phyloP scores from a whole-genome alignment of 768 basidiomycete species.

The Amanita polypyramis region DNA sequence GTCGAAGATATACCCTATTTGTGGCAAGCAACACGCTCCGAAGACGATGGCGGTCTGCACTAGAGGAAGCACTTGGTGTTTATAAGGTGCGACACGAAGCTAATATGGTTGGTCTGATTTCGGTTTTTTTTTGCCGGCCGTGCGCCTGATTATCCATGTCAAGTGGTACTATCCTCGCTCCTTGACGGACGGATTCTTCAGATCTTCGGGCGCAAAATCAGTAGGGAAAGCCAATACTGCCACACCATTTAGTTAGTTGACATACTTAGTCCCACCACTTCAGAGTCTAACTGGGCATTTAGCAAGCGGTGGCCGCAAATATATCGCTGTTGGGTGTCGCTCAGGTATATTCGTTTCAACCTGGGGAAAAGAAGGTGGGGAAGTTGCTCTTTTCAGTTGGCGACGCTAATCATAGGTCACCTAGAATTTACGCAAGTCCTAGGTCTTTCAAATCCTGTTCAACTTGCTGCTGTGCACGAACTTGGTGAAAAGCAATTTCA shows the following conservation, averaged over 20 bases:
- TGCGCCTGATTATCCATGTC: background rate
- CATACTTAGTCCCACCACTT: background rate
- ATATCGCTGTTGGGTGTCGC: slow-evolving; percentile 54
- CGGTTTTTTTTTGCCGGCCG: background rate
- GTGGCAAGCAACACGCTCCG: slow-evolving; percentile 46
- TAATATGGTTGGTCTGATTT: slow-evolving; percentile 46
- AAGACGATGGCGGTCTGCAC: slow-evolving; percentile 49
- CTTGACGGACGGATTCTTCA: slow-evolving; percentile 55
- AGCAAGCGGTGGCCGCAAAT: slow-evolving; percentile 43
- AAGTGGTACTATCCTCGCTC: slow-evolving; percentile 63
- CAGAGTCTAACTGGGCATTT: slow-evolving; percentile 1
- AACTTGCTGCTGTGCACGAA: slow-evolving; percentile 46
- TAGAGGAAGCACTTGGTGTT: slow-evolving; percentile 55
- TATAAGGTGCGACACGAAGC: slow-evolving; percentile 56
- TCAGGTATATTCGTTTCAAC: slow-evolving; percentile 62
- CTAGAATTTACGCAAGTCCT: slow-evolving; percentile 54
- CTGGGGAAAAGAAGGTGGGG: slow-evolving; percentile 44
- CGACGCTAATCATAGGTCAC: background rate
- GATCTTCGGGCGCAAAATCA: slow-evolving; percentile 26
- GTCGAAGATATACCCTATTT: slow-evolving; percentile 65
- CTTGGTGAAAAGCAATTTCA: slow-evolving; percentile 36
- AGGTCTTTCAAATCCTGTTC: slow-evolving; percentile 34
- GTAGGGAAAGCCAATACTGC: slow-evolving; percentile 54
- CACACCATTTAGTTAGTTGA: slow-evolving; percentile 49
- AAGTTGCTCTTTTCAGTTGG: background rate